Percentiles rank a stretch among this genome's conserved stretches.
Evolutionary conservation across 495 filamentous ascomycete genomes (phyloP).

Genomic region (Cladorrhinum samala): DNA sequence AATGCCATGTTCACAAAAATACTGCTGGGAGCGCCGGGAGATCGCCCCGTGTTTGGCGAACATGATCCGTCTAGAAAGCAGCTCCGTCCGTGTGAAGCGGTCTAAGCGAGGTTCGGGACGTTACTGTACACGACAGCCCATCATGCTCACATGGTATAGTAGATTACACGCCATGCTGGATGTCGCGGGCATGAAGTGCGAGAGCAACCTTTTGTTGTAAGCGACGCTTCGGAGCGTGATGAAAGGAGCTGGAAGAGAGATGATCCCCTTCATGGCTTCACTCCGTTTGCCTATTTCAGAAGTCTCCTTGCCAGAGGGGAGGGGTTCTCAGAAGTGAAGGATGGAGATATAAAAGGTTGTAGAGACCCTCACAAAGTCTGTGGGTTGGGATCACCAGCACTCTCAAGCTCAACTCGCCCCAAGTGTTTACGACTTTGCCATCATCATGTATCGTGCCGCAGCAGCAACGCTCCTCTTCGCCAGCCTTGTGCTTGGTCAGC

Average conservation of each 20-base stretch:
- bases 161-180: slow-evolving; percentile 1
- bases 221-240: not conserved
- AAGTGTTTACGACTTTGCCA: not conserved
- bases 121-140: too few relatives aligned
- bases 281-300: not conserved
- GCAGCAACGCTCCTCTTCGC: slow-evolving; percentile 27
- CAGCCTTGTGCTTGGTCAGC: slow-evolving; percentile 39
- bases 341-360: too few relatives aligned
- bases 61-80: not conserved
- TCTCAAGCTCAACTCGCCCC: not conserved
- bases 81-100: too few relatives aligned
- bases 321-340: not conserved
- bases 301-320: not conserved
- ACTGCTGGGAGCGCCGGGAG: not conserved
- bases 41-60: slow-evolving; percentile 6
- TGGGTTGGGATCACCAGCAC: too few relatives aligned
- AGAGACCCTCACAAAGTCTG: too few relatives aligned
- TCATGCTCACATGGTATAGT: too few relatives aligned
- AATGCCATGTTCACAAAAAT: slow-evolving; percentile 1
- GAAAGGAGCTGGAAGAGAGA: not conserved
- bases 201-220: too few relatives aligned
- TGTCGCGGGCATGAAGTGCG: not conserved
- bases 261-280: not conserved
- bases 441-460: slow-evolving; percentile 18
- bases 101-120: too few relatives aligned